Evolutionary conservation across 768 basidiomycete genomes (phyloP).

Genomic region (Russula sp.): DNA sequence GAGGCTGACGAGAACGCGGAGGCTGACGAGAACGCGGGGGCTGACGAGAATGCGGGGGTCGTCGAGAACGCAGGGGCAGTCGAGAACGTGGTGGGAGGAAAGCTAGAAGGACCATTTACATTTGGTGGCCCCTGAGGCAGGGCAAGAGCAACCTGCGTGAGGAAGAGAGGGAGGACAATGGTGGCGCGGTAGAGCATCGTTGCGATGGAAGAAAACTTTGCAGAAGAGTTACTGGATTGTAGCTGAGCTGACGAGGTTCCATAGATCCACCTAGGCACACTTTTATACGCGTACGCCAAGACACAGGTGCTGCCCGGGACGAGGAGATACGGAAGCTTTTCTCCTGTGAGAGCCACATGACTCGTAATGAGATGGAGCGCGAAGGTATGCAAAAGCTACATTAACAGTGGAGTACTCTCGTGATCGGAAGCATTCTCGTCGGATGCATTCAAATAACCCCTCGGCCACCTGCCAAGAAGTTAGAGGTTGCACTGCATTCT

Average conservation of each 20-base stretch:
- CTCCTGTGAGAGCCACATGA: too few relatives aligned
- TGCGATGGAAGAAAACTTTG: background rate
- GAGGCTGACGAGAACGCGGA: too few relatives aligned
- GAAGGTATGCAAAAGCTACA: background rate
- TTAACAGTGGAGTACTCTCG: background rate
- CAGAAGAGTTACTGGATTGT: background rate
- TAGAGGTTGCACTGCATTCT: background rate
- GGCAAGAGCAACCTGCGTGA: background rate
- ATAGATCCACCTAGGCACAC: background rate
- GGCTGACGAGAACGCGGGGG: too few relatives aligned
- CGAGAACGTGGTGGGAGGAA: too few relatives aligned
- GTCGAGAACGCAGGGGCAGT: too few relatives aligned
- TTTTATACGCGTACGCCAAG: conserved; percentile 6
- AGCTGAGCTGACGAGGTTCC: background rate
- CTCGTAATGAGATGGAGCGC: background rate
- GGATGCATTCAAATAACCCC: too few relatives aligned
- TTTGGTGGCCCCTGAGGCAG: too few relatives aligned
- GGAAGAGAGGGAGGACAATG: background rate
- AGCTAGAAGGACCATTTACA: too few relatives aligned
- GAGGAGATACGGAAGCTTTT: background rate
- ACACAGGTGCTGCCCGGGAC: background rate
- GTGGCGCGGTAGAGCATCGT: background rate
- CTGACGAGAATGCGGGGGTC: too few relatives aligned
- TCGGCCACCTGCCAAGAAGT: too few relatives aligned
- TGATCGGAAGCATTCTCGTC: too few relatives aligned